A percentile compares a stretch with the other conserved stretches of the same genome.
Conservation (phyloP, 768 basidiomycete genomes). For the Butyriboletus loyo region DNA sequence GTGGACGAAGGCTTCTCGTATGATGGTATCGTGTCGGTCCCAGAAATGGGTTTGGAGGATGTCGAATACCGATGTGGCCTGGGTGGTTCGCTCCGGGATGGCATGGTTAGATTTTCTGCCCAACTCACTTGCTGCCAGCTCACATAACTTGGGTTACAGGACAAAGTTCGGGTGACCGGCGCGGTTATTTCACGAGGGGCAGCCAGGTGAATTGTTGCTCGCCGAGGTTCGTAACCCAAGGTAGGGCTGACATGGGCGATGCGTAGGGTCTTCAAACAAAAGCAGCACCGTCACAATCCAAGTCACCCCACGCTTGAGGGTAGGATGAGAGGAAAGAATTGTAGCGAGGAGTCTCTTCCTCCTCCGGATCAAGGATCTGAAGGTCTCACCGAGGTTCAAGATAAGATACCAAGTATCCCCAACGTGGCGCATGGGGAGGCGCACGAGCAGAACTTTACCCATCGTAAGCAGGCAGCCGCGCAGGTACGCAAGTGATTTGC, state of each 20-base stretch:
- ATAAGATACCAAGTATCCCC: neutral
- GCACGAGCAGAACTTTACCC: neutral
- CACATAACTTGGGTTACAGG: neutral
- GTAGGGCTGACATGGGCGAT: neutral
- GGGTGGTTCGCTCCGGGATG: neutral
- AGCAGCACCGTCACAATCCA: neutral
- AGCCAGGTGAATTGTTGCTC: neutral
- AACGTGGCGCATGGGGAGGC: no score
- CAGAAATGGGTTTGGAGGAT: slow-evolving; percentile 11
- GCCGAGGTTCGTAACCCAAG: neutral
- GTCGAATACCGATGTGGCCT: neutral
- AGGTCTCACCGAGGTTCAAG: neutral
- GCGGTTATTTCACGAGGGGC: neutral
- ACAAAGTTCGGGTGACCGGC: neutral
- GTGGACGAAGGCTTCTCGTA: slow-evolving; percentile 1
- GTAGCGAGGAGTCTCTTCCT: neutral
- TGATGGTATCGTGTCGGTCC: slow-evolving; percentile 9
- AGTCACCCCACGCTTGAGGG: neutral
- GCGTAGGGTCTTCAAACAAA: neutral
- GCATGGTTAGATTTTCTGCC: neutral
- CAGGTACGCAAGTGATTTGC: neutral
- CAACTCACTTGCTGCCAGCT: neutral
- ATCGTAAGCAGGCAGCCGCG: neutral
- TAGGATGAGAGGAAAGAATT: neutral
- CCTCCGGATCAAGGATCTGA: neutral